Evolutionary conservation across 163 green algal genomes (phyloP).

Genomic region (Trebouxiophyceae sp.): DNA sequence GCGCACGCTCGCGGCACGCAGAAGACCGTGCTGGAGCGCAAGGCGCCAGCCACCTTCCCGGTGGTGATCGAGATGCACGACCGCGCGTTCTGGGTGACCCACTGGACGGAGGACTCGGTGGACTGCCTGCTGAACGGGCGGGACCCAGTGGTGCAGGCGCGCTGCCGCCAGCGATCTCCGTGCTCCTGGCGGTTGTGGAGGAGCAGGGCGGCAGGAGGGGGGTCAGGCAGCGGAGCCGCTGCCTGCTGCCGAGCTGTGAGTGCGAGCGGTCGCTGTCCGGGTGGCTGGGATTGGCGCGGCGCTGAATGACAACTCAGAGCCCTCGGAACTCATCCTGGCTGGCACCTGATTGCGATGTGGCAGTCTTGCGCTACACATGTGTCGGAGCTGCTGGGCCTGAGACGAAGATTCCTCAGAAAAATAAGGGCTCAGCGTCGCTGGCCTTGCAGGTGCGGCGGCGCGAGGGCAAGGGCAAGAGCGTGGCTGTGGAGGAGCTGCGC

Average conservation of each 20-base stretch:
- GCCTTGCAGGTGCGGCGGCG: slow-evolving; percentile 34
- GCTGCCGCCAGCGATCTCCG: too few relatives aligned
- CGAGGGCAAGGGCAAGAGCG: slow-evolving; percentile 20
- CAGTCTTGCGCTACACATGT: too few relatives aligned
- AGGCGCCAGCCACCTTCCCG: slow-evolving; percentile 80
- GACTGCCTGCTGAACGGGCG: slow-evolving; percentile 71
- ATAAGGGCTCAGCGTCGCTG: too few relatives aligned
- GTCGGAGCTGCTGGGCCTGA: too few relatives aligned
- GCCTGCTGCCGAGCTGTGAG: too few relatives aligned
- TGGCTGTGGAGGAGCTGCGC: slow-evolving; percentile 28
- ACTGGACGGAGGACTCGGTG: slow-evolving; percentile 79
- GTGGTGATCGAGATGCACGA: slow-evolving; percentile 87
- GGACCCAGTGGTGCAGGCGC: slow-evolving; percentile 41
- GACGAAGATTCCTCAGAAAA: too few relatives aligned
- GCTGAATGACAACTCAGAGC: too few relatives aligned
- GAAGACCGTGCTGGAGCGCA: slow-evolving; percentile 82
- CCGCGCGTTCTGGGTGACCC: slow-evolving; percentile 71
- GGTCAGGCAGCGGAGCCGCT: too few relatives aligned
- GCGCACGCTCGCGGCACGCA: slow-evolving; percentile 66
- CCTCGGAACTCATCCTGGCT: too few relatives aligned
- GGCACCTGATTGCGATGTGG: too few relatives aligned
- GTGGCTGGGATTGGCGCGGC: not conserved
- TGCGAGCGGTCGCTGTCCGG: too few relatives aligned
- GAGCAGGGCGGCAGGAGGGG: too few relatives aligned
- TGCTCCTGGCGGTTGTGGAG: not conserved